Evolutionary conservation across 352 stramenopile species (phyloP).

Genomic region (Phytophthora capsici): DNA sequence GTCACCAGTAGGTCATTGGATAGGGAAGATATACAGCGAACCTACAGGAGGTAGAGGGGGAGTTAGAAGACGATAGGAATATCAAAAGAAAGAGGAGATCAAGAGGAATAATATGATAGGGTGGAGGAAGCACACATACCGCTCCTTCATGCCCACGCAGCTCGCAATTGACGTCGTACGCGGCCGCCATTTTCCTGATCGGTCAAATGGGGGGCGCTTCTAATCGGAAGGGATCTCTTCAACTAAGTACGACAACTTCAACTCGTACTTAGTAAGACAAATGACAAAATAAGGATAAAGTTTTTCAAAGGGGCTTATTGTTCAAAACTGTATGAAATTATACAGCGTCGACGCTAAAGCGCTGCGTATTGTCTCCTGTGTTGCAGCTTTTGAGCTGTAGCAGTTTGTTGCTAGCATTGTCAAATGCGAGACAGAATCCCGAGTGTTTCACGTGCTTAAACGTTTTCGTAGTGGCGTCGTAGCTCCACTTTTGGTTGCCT

Average conservation of each 20-base stretch:
- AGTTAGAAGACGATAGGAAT: neutral
- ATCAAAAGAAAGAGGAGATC: conserved; percentile 8
- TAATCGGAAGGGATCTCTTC: neutral
- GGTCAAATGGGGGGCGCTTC: neutral
- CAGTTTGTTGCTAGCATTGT: conserved; percentile 48
- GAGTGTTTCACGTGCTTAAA: conserved; percentile 57
- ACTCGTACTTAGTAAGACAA: neutral
- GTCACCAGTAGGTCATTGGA: conserved; percentile 66
- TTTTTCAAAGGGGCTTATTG: no score
- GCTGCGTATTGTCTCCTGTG: conserved; percentile 47
- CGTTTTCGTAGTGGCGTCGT: conserved; percentile 44
- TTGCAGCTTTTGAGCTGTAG: conserved; percentile 61
- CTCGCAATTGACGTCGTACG: conserved; percentile 52
- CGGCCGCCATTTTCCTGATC: conserved; percentile 17
- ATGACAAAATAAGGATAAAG: no score
- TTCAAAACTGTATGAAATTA: conserved; percentile 12
- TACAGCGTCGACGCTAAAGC: conserved; percentile 34
- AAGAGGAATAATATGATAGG: neutral
- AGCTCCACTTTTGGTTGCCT: conserved; percentile 69
- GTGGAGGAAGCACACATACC: conserved; percentile 41
- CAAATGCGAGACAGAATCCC: conserved; percentile 60
- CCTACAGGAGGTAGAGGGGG: conserved; percentile 32
- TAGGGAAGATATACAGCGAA: conserved; percentile 65
- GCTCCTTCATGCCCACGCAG: conserved; percentile 79
- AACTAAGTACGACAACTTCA: conserved; percentile 6